Conservation (phyloP, 1,139 yeast genomes). For the Blastobotrys persicus region DNA sequence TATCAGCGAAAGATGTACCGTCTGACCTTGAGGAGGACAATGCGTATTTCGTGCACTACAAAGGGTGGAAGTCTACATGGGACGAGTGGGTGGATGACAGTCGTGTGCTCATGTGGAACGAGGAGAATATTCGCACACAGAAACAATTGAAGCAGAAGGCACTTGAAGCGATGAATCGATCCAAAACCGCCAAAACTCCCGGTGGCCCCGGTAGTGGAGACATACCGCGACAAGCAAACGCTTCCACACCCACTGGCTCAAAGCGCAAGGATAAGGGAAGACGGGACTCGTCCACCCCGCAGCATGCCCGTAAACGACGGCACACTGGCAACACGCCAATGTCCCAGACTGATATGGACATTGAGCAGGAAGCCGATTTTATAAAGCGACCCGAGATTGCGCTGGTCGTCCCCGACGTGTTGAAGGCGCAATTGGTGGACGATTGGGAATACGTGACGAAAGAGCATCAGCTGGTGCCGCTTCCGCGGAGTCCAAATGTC, state of each 20-base stretch:
- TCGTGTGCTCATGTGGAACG: conserved; percentile 65
- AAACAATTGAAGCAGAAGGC: conserved; percentile 58
- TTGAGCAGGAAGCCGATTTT: conserved; percentile 40
- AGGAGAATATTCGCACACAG: conserved; percentile 65
- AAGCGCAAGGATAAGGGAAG: conserved; percentile 14
- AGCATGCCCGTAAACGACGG: conserved; percentile 8
- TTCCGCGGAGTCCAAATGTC: conserved; percentile 59
- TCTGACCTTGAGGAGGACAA: conserved; percentile 40
- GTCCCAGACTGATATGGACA: conserved; percentile 45
- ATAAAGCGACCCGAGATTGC: conserved; percentile 49
- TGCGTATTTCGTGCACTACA: conserved; percentile 77
- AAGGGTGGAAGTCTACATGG: conserved; percentile 96
- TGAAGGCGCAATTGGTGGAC: conserved; percentile 74
- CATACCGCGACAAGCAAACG: not conserved
- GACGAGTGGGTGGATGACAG: conserved; percentile 89
- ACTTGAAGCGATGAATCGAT: conserved; percentile 36
- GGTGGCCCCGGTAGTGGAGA: conserved; percentile 3
- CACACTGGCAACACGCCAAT: conserved; percentile 6
- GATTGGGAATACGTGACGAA: conserved; percentile 93
- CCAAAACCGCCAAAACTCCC: conserved; percentile 3
- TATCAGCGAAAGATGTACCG: conserved; percentile 43
- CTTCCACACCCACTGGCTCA: not conserved
- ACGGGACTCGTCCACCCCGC: conserved; percentile 1
- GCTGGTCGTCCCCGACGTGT: conserved; percentile 57
- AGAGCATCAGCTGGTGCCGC: conserved; percentile 61